Percentiles rank a stretch among this genome's conserved stretches.
These are phyloP conservation scores for Perilla frutescens DNA, from an alignment of 257 asterid species.

Conservation along the genomic window DNA sequence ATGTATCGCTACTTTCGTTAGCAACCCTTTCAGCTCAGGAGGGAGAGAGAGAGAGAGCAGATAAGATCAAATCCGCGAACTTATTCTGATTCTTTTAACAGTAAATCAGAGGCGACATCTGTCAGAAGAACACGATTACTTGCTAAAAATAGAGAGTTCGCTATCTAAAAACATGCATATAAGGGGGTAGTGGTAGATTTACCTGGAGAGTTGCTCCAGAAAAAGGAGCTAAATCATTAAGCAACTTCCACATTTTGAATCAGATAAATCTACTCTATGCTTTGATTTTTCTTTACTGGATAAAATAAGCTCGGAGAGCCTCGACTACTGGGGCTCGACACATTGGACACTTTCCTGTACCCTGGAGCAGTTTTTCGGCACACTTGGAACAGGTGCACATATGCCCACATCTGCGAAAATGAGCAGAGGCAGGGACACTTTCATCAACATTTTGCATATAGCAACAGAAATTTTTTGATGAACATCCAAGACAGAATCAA, in stretches of 20 bases:
- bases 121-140: not conserved
- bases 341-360: conserved; percentile 58
- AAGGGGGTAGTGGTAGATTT: not conserved
- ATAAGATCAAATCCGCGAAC: conserved; percentile 8
- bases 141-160: not conserved
- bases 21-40: not conserved
- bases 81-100: not conserved
- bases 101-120: conserved; percentile 16
- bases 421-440: conserved; percentile 3
- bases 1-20: conserved; percentile 26
- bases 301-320: conserved; percentile 52
- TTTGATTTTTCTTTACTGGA: conserved; percentile 30
- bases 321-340: conserved; percentile 57
- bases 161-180: not conserved
- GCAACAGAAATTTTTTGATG: not conserved
- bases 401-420: conserved; percentile 76
- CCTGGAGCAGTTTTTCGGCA: conserved; percentile 49
- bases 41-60: not conserved
- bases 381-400: conserved; percentile 83
- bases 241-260: conserved; percentile 30
- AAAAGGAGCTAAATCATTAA: conserved; percentile 17
- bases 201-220: conserved; percentile 29
- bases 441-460: not conserved
- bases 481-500: not conserved
- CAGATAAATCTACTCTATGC: conserved; percentile 1